Evolutionary conservation across 495 filamentous ascomycete species (phyloP).

Genomic region (Cercophora sp.): DNA sequence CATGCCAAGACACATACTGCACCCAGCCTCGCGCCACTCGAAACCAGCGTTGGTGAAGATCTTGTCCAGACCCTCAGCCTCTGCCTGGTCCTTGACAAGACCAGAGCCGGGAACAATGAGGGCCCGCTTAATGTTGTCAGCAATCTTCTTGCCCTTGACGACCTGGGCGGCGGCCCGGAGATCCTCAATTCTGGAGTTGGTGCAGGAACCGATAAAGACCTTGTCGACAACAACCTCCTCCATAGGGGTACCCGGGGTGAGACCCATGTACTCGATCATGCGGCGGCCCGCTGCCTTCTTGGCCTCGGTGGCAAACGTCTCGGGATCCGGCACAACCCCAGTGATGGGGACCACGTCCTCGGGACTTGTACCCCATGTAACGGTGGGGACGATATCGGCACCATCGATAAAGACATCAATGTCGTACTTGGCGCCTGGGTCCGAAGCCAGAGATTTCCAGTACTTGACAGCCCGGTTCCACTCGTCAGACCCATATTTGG

Average conservation of each 20-base stretch:
- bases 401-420: conserved; percentile 80
- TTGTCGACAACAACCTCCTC: conserved; percentile 89
- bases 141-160: conserved; percentile 80
- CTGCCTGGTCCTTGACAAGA: conserved; percentile 88
- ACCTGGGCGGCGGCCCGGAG: conserved; percentile 81
- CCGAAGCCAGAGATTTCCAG: conserved; percentile 83
- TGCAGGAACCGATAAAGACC: conserved; percentile 97
- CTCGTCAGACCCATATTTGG: conserved; percentile 74
- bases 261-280: conserved; percentile 94
- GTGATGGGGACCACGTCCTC: conserved; percentile 95
- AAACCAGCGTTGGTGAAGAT: conserved; percentile 91
- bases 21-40: conserved; percentile 97
- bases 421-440: conserved; percentile 82
- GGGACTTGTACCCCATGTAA: conserved; percentile 96
- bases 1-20: conserved; percentile 99
- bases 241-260: conserved; percentile 79
- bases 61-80: conserved; percentile 86
- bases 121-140: conserved; percentile 82
- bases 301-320: conserved; percentile 71
- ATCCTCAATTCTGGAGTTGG: conserved; percentile 95
- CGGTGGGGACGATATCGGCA: conserved; percentile 87
- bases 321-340: conserved; percentile 81
- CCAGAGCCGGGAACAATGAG: conserved; percentile 97
- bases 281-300: conserved; percentile 75
- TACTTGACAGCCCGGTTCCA: conserved; percentile 88